phyloP scores from a whole-genome alignment of 73 alveolate species.

The Paramecium caudatum region DNA sequence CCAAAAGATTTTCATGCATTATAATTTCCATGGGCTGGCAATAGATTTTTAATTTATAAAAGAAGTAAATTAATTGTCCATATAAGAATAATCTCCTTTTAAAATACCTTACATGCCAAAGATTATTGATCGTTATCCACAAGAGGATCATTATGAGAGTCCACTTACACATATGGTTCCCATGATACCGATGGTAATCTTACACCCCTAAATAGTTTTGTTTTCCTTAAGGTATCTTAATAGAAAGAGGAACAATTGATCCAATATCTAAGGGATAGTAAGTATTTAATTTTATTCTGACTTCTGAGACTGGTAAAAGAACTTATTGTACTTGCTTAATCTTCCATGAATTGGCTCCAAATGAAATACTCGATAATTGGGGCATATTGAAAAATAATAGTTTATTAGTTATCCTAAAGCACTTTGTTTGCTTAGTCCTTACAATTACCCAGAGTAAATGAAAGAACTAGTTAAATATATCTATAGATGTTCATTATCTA shows the following conservation, averaged over 20 bases:
- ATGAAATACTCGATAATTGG: conserved; percentile 12
- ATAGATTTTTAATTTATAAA: conserved; percentile 20
- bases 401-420: conserved; percentile 41
- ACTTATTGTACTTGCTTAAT: conserved; percentile 59
- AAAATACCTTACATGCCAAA: conserved; percentile 56
- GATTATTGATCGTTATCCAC: conserved; percentile 48
- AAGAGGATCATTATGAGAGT: conserved; percentile 10
- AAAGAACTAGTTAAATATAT: conserved; percentile 29
- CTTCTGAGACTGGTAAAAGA: conserved; percentile 67
- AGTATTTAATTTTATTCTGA: conserved; percentile 38
- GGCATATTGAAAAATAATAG: conserved; percentile 48
- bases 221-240: conserved; percentile 43
- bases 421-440: conserved; percentile 10
- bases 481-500: conserved; percentile 63
- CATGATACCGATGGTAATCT: conserved; percentile 59
- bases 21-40: background rate
- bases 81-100: conserved; percentile 51
- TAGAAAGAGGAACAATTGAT: background rate
- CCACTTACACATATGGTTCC: conserved; percentile 40
- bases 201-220: background rate
- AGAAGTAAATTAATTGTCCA: background rate
- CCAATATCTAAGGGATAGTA: conserved; percentile 20
- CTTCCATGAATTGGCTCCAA: background rate
- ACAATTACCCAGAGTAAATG: conserved; percentile 40
- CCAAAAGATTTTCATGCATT: conserved; percentile 52